These are phyloP conservation scores for Syncephalastrum monosporum DNA, from an alignment of 371 early-diverging fungal genomes.

Conservation along the genomic window DNA sequence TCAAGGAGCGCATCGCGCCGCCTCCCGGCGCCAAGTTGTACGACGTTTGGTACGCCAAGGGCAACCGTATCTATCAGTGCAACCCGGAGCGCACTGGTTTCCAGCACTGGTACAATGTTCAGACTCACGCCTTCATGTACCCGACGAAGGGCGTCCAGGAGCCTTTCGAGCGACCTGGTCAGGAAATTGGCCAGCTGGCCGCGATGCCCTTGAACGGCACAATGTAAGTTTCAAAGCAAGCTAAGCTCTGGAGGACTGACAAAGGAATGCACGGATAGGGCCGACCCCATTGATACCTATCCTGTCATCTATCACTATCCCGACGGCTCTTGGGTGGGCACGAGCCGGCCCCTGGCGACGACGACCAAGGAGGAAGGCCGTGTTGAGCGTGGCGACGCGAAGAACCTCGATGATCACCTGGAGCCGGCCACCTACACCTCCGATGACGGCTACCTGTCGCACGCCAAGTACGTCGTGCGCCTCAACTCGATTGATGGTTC, in stretches of 20 bases:
- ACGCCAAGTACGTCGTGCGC: conserved; percentile 38
- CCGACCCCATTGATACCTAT: conserved; percentile 29
- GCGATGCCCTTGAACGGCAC: conserved; percentile 31
- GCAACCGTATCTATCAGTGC: conserved; percentile 42
- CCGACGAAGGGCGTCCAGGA: conserved; percentile 24
- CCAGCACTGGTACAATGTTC: conserved; percentile 44
- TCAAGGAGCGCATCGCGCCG: conserved; percentile 34
- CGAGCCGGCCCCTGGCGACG: conserved; percentile 29
- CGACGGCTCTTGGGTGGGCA: conserved; percentile 43
- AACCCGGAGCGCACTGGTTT: conserved; percentile 40
- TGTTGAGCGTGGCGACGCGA: conserved; percentile 29
- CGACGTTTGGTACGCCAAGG: conserved; percentile 39
- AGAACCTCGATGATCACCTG: conserved; percentile 39
- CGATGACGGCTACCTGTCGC: conserved; percentile 37
- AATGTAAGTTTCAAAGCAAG: conserved; percentile 22
- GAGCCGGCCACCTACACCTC: conserved; percentile 23
- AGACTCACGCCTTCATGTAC: conserved; percentile 39
- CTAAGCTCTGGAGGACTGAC: not conserved
- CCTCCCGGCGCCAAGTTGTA: conserved; percentile 27
- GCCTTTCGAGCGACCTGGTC: conserved; percentile 33
- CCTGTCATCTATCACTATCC: conserved; percentile 35
- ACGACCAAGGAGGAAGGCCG: conserved; percentile 36
- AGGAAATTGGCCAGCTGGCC: conserved; percentile 31
- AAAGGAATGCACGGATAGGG: conserved; percentile 16
- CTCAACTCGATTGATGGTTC: conserved; percentile 29